phyloP scores from a whole-genome alignment of 1,284 basidiomycete species.

The Tilletia walkeri region DNA sequence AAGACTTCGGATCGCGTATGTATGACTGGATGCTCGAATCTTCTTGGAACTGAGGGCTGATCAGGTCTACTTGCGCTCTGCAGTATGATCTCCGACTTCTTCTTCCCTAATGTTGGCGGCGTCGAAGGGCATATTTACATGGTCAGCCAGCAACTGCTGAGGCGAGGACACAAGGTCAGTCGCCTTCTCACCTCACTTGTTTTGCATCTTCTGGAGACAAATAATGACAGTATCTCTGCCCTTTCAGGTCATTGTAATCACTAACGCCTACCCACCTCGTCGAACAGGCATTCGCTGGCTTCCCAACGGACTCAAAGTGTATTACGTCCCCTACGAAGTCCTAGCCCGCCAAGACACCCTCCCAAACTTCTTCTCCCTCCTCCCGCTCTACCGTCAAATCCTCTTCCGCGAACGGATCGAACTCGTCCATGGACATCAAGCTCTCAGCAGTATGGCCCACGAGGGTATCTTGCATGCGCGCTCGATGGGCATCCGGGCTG shows the following conservation, averaged over 20 bases:
- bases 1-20: neutral
- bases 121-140: constrained; percentile 92
- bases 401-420: constrained; percentile 81
- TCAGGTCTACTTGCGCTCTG: no score
- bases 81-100: constrained; percentile 96
- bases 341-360: constrained; percentile 73
- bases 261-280: constrained; percentile 81
- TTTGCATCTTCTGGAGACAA: neutral
- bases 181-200: constrained; percentile 28
- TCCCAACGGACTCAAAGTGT: constrained; percentile 80
- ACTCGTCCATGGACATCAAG: constrained; percentile 88
- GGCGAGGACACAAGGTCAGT: constrained; percentile 76
- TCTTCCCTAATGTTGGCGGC: constrained; percentile 88
- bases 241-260: constrained; percentile 82
- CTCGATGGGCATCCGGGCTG: constrained; percentile 66
- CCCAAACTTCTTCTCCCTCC: constrained; percentile 87
- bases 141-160: constrained; percentile 65
- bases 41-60: no score
- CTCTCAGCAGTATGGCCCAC: constrained; percentile 82
- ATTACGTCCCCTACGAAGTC: constrained; percentile 83
- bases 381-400: constrained; percentile 87
- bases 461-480: constrained; percentile 83
- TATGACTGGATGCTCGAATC: neutral
- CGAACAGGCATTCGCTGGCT: constrained; percentile 87
- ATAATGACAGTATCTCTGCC: neutral